Conservation (phyloP, 2,329 filamentous ascomycete genomes). For the Juglanconis oblonga region DNA sequence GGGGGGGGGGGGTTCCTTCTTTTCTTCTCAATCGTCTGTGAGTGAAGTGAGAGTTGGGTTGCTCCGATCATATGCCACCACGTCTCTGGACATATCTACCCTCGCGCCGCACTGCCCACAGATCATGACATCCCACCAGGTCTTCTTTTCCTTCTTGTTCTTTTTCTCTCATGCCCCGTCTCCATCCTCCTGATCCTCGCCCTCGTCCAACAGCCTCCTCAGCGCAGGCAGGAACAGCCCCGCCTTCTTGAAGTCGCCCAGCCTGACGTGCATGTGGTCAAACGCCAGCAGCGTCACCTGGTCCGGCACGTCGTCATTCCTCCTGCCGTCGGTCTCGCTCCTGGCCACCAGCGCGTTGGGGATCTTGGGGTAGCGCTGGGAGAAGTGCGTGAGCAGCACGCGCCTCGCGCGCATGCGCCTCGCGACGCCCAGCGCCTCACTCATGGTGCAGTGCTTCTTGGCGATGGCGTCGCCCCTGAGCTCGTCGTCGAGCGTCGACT, state of each 20-base stretch:
- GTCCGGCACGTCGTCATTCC: conserved; percentile 27
- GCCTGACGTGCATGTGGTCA: conserved; percentile 72
- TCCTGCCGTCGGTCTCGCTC: conserved; percentile 18
- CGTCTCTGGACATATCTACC: too few relatives aligned
- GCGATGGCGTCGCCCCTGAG: conserved; percentile 71
- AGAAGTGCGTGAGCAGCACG: conserved; percentile 90
- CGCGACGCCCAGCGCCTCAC: conserved; percentile 78
- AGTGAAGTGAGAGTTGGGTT: too few relatives aligned
- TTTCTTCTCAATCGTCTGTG: too few relatives aligned
- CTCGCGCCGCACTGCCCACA: too few relatives aligned
- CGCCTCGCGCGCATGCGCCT: conserved; percentile 74
- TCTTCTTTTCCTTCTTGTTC: too few relatives aligned
- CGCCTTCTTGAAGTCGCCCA: conserved; percentile 68
- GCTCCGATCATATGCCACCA: too few relatives aligned
- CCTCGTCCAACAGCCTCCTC: conserved; percentile 50
- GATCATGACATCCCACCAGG: too few relatives aligned
- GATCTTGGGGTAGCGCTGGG: conserved; percentile 83
- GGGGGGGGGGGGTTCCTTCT: too few relatives aligned
- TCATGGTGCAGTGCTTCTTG: conserved; percentile 88
- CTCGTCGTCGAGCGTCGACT: conserved; percentile 93
- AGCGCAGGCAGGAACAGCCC: conserved; percentile 61
- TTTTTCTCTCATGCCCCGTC: background rate
- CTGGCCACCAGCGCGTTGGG: conserved; percentile 23
- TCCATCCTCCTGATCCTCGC: conserved; percentile 20
- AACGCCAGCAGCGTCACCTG: conserved; percentile 71